Conservation (phyloP, 192 early-diverging fungal species). For the Ramicandelaber brevisporus region DNA sequence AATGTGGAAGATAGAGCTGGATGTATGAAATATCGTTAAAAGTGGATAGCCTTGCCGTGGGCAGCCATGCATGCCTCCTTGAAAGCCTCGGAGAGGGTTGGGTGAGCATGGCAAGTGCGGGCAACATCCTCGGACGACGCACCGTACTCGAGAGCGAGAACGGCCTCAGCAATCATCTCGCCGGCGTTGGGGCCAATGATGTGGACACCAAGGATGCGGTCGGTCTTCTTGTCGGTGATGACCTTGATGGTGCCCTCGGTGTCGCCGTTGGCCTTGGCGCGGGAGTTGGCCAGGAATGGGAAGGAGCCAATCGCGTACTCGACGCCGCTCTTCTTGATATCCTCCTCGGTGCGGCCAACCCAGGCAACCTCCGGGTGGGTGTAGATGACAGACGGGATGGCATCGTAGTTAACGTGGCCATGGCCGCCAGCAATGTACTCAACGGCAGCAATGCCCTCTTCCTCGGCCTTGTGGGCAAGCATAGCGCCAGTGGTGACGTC, state of each 20-base stretch:
- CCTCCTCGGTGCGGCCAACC: conserved; percentile 90
- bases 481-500: conserved; percentile 92
- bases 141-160: conserved; percentile 92
- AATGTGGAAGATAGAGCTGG: not conserved
- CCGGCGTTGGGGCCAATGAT: conserved; percentile 97
- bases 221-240: conserved; percentile 85
- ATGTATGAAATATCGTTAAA: conserved; percentile 12
- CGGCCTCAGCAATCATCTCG: conserved; percentile 97
- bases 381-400: conserved; percentile 94
- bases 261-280: conserved; percentile 93
- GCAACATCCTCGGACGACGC: conserved; percentile 96
- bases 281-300: conserved; percentile 90
- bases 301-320: conserved; percentile 79
- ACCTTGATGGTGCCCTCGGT: conserved; percentile 87
- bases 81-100: conserved; percentile 91
- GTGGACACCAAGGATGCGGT: conserved; percentile 89
- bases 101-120: conserved; percentile 91
- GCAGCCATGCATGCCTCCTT: conserved; percentile 93
- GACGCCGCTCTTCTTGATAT: conserved; percentile 64
- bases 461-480: conserved; percentile 99
- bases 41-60: conserved; percentile 55
- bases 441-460: conserved; percentile 93
- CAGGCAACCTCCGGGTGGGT: conserved; percentile 97
- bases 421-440: conserved; percentile 78
- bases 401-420: conserved; percentile 97